Evolutionary conservation across 352 stramenopile genomes (phyloP), one percentile per base, ranked within the genome.

Genomic region (Pythium myriotylum): DNA sequence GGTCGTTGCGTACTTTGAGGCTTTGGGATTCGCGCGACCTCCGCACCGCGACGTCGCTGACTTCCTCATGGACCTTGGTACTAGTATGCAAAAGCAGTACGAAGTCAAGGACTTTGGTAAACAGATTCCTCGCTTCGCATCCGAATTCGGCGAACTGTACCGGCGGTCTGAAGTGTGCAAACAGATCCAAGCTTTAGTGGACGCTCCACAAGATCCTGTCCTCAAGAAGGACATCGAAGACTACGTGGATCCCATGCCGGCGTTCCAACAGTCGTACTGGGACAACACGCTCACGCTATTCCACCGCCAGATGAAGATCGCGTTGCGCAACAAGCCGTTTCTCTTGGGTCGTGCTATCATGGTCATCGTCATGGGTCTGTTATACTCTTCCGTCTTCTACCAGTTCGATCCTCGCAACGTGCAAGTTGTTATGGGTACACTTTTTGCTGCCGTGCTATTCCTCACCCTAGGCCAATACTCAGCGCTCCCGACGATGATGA

Each of bases 401-500:
- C 35, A 74, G 20, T 58, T 72, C 19, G 42, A 76, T 22, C 22
- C 43, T 9, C 51, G 20, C 16, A 52, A 74, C 6, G 40, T 62
- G 6, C 65, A 76, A 35, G 51, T 75, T n/a, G 51, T 83, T 10
- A 67, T 92, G 43, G 82, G 88, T 35, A 68, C 88, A 33, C 23
- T 60, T 13, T 60, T 37, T 12, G 17, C n/a, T 1, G 42, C 42
- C 13, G 42, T 60, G 22, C 12, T 60, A 9, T 60, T 52, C 20
- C 14, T 60, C 12, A 41, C 26, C 5, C 20, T 60, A 2, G 27
- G 53, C 29, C 71, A 78, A 27, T 78, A 89, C 52, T 57, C 81
- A 2, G 73, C 84, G 53, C 54, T 96, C n/a, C 68, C 84, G 14
- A 80, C 74, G 23, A 75, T 89, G 39, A 85, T 91, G 53, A 68